Evolutionary conservation across 2,329 filamentous ascomycete genomes (phyloP).

Genomic region (Alternaria sp.): DNA sequence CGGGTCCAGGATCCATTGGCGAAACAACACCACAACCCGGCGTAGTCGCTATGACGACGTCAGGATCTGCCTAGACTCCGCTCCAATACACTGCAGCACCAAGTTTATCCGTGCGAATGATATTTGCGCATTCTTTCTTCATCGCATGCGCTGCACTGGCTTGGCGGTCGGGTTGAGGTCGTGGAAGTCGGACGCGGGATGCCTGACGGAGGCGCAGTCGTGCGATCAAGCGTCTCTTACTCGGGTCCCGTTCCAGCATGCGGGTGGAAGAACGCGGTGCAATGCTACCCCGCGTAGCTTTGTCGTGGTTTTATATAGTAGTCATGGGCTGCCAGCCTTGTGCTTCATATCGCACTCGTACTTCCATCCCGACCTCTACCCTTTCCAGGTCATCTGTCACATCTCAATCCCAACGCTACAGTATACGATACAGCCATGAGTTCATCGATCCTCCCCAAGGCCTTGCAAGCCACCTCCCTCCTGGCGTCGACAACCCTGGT

Average conservation of each 20-base stretch:
- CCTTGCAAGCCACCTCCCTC: neutral
- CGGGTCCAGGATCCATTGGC: neutral
- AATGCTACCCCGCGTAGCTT: neutral
- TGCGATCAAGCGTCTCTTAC: neutral
- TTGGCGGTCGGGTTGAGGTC: neutral
- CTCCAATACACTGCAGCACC: no score
- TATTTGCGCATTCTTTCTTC: neutral
- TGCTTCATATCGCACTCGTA: neutral
- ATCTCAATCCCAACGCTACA: no score
- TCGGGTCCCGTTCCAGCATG: neutral
- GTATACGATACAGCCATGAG: neutral
- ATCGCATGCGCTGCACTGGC: neutral
- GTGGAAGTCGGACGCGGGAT: neutral
- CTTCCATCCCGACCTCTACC: no score
- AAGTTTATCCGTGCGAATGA: neutral
- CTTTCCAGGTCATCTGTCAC: neutral
- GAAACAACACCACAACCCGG: neutral
- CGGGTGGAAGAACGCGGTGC: neutral
- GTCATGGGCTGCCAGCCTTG: neutral
- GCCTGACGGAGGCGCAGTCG: neutral
- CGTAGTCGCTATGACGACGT: neutral
- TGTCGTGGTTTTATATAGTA: neutral
- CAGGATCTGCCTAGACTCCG: neutral
- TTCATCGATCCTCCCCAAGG: neutral
- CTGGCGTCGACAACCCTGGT: neutral